phyloP scores from a whole-genome alignment of 2,329 filamentous ascomycete genomes.

The Dactylellina cionopaga region DNA sequence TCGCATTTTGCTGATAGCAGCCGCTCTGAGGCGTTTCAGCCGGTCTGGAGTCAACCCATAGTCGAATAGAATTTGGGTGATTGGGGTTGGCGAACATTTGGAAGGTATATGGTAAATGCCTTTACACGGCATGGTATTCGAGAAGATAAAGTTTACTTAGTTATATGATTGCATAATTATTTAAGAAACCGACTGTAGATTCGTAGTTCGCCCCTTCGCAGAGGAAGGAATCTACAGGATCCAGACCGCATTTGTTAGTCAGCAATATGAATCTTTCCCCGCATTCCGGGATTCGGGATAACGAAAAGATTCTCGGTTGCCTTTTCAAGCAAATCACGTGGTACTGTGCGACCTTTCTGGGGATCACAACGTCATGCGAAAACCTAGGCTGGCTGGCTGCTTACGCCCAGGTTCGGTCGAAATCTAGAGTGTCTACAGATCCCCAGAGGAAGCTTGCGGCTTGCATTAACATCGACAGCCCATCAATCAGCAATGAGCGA shows the following conservation, averaged over 20 bases:
- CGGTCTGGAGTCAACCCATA: conserved; percentile 22
- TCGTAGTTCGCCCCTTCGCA: too few relatives aligned
- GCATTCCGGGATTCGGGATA: neutral
- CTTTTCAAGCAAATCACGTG: neutral
- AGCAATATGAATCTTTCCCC: neutral
- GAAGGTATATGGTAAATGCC: conserved; percentile 28
- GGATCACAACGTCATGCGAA: neutral
- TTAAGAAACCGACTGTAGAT: too few relatives aligned
- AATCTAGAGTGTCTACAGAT: too few relatives aligned
- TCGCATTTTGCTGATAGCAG: conserved; percentile 7
- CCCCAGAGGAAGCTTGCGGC: too few relatives aligned
- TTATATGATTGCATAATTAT: too few relatives aligned
- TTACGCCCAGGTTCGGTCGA: neutral
- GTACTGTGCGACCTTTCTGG: neutral
- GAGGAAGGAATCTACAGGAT: too few relatives aligned
- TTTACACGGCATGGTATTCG: conserved; percentile 18
- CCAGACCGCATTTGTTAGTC: neutral
- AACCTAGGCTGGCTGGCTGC: neutral
- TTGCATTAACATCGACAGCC: too few relatives aligned
- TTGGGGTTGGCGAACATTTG: conserved; percentile 4
- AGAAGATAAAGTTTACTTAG: neutral
- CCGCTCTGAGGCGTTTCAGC: conserved; percentile 7
- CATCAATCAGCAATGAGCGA: too few relatives aligned
- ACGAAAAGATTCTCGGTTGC: neutral
- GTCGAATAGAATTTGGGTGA: conserved; percentile 24